Percentiles rank a stretch among this genome's conserved stretches.
phyloP scores from a whole-genome alignment of 352 stramenopile species.

The Phytophthora idaei region DNA sequence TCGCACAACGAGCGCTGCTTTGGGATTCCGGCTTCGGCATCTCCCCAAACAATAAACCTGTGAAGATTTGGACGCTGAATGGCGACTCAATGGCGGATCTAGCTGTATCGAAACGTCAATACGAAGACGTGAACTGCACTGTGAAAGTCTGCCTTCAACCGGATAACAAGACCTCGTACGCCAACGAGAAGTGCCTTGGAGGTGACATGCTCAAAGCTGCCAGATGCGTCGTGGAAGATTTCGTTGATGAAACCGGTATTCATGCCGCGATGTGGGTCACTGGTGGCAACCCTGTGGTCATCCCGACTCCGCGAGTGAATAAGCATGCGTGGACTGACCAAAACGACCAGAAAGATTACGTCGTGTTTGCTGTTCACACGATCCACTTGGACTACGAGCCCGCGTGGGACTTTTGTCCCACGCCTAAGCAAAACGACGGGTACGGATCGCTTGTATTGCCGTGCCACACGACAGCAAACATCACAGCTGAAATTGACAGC shows the following conservation, averaged over 20 bases:
- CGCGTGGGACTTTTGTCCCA: background rate
- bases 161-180: slow-evolving; percentile 1
- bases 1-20: slow-evolving; percentile 28
- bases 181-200: slow-evolving; percentile 18
- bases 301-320: background rate
- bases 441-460: background rate
- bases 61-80: background rate
- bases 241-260: background rate
- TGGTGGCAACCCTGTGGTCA: background rate
- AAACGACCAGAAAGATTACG: background rate
- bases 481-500: background rate
- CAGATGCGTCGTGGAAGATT: slow-evolving; percentile 28
- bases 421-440: background rate
- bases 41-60: background rate
- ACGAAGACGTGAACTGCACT: background rate
- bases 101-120: background rate
- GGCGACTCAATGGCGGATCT: background rate
- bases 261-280: background rate
- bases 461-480: background rate
- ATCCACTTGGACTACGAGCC: background rate
- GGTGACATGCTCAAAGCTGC: slow-evolving; percentile 23
- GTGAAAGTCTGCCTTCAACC: background rate
- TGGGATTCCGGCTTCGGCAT: slow-evolving; percentile 31
- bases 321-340: background rate
- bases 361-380: background rate